Base-by-base conservation (phyloP, 208 protist species). In the Trypanosoma platydactyli region DNA sequence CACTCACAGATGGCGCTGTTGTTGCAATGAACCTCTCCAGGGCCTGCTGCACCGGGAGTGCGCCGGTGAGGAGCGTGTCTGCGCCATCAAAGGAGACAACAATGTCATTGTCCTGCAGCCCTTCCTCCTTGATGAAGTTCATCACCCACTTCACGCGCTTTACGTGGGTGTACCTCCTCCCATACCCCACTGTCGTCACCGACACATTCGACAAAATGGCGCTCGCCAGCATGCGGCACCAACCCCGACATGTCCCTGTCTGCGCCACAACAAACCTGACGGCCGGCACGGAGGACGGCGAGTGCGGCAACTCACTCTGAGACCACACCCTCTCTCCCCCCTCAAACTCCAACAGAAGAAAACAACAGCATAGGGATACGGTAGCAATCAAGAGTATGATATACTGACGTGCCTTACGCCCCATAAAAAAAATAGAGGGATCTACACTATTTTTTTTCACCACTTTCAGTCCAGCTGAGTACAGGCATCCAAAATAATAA, bases 221-320 rank as follows among this genome's bases (percentile, higher is more conserved):
- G 48, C 56, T 65, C 1, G 30, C 27, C 35, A 73, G 15, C 68
- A 73, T 66, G 27, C 42, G 13, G 56, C 68, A 73, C 68, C 68
- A 73, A 41, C 58, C 59, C 22, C 3, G 24, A 25, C 48, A 58
- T 9, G 33, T 5, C 9, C 40, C 4, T 16, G 68, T 68, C 44
- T 73, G 68, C 11, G 55, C 59, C 9, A 65, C 61, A 20, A 73
- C 6, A 52, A 64, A 71, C 5, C 15, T 11, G 13, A 71, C 48
- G 3, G 5, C 63, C 24, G 64, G 45, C 9, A 27, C 18, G 33
- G 6, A 55, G 7, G 40, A 49, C n/a, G n/a, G n/a, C n/a, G n/a
- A n/a, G n/a, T n/a, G n/a, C n/a, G n/a, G n/a, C n/a, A n/a, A n/a
- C n/a, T n/a, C n/a, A n/a, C n/a, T n/a, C n/a, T n/a, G n/a, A n/a